phyloP scores from a whole-genome alignment of 192 early-diverging fungal species.

The Diversispora eburnea region DNA sequence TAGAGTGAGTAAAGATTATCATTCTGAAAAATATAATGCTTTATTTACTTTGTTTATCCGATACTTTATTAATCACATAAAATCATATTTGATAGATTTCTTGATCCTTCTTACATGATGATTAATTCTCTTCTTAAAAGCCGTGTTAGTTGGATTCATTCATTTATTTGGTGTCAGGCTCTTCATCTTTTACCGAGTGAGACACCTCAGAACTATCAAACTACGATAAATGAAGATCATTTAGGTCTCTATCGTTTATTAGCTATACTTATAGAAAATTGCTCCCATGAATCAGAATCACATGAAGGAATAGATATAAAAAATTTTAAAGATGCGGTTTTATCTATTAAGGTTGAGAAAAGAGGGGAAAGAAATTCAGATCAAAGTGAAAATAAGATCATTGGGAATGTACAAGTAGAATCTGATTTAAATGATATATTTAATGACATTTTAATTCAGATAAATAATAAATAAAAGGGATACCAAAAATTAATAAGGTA shows the following conservation, averaged over 20 bases:
- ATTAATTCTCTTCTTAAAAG: background rate
- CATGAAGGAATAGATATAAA: too few relatives aligned
- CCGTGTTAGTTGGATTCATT: background rate
- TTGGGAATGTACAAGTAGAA: too few relatives aligned
- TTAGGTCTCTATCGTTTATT: background rate
- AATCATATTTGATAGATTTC: background rate
- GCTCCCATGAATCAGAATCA: too few relatives aligned
- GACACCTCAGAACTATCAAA: background rate
- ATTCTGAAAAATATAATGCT: background rate
- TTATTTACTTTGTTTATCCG: background rate
- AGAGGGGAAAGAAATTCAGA: too few relatives aligned
- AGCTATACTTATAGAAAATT: background rate
- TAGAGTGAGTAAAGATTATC: slow-evolving; percentile 1
- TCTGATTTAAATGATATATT: too few relatives aligned
- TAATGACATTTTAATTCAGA: too few relatives aligned
- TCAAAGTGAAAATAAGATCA: too few relatives aligned
- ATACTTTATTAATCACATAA: background rate
- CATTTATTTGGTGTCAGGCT: background rate
- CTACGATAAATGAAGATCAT: background rate
- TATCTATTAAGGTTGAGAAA: too few relatives aligned
- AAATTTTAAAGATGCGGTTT: too few relatives aligned
- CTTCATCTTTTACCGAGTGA: too few relatives aligned
- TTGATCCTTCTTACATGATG: background rate
- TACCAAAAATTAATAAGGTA: too few relatives aligned
- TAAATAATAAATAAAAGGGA: too few relatives aligned